A percentile compares a stretch with the other conserved stretches of the same genome.
These are phyloP conservation scores for Talaromyces proteolyticus DNA, from an alignment of 495 filamentous ascomycete genomes.

Conservation along the genomic window DNA sequence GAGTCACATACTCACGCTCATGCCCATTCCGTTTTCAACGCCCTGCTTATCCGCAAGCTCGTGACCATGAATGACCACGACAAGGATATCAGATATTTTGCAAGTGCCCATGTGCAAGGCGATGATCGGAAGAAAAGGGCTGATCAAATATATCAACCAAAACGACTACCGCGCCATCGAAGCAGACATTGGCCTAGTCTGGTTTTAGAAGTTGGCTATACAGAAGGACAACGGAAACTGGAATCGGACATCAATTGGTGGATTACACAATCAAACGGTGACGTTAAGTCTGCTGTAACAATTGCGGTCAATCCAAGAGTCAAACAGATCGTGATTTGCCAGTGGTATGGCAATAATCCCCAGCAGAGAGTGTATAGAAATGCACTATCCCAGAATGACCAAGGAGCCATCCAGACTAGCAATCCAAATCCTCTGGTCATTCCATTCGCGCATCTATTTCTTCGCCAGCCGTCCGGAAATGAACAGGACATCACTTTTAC, in stretches of 20 bases:
- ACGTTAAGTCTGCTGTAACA: conserved; percentile 7
- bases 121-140: conserved; percentile 6
- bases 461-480: neutral
- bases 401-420: neutral
- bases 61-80: neutral
- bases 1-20: neutral
- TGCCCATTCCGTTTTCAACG: neutral
- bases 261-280: conserved; percentile 4
- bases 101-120: conserved; percentile 2
- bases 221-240: conserved; percentile 6
- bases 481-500: neutral
- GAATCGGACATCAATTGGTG: conserved; percentile 6
- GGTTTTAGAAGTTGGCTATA: conserved; percentile 9
- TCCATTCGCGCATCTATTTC: conserved; percentile 1
- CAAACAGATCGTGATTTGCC: neutral
- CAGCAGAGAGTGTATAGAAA: conserved; percentile 3
- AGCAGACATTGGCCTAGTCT: conserved; percentile 9
- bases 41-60: neutral
- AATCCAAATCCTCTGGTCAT: neutral
- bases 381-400: neutral
- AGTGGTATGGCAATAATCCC: neutral
- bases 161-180: conserved; percentile 5
- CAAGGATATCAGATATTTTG: neutral
- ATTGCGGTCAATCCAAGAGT: conserved; percentile 3
- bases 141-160: conserved; percentile 10